A percentile compares a stretch with the other conserved stretches of the same genome.
These are phyloP conservation scores for Alternaria incomplexa DNA, from an alignment of 2,329 filamentous ascomycete species.

Conservation along the genomic window DNA sequence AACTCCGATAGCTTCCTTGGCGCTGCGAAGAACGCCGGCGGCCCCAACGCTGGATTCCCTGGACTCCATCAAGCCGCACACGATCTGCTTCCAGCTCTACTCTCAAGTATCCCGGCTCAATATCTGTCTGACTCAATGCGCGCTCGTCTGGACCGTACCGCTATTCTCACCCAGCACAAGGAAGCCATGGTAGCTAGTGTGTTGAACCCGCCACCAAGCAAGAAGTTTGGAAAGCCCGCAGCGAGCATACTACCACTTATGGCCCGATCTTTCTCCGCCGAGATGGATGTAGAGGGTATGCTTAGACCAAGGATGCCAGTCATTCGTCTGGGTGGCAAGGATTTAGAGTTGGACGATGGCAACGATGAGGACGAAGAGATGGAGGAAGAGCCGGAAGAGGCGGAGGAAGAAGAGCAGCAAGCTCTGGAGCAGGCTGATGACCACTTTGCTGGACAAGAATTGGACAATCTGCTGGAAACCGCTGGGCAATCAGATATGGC, in stretches of 20 bases:
- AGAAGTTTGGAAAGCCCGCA: constrained; percentile 64
- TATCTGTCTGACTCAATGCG: constrained; percentile 74
- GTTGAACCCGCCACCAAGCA: constrained; percentile 73
- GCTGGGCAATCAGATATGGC: constrained; percentile 15
- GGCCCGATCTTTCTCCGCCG: constrained; percentile 66
- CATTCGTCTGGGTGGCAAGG: constrained; percentile 37
- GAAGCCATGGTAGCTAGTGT: constrained; percentile 81
- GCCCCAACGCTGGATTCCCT: constrained; percentile 44
- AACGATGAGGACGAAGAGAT: constrained; percentile 29
- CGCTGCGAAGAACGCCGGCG: constrained; percentile 41
- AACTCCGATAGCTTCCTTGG: constrained; percentile 78
- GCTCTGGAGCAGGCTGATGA: constrained; percentile 51
- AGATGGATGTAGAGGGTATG: constrained; percentile 74
- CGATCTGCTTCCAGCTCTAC: constrained; percentile 65
- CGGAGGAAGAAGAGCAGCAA: constrained; percentile 34
- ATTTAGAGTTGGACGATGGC: constrained; percentile 29
- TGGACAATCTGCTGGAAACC: constrained; percentile 30
- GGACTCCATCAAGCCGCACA: constrained; percentile 64
- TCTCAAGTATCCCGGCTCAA: constrained; percentile 69
- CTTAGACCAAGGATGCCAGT: constrained; percentile 59
- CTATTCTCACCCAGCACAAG: constrained; percentile 72
- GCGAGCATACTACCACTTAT: constrained; percentile 83
- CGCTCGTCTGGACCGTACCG: constrained; percentile 78
- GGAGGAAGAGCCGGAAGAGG: constrained; percentile 51
- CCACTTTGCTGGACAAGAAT: constrained; percentile 47